These are phyloP conservation scores for Sequoiadendron giganteum DNA, from an alignment of 75 land plant species.

Conservation along the genomic window DNA sequence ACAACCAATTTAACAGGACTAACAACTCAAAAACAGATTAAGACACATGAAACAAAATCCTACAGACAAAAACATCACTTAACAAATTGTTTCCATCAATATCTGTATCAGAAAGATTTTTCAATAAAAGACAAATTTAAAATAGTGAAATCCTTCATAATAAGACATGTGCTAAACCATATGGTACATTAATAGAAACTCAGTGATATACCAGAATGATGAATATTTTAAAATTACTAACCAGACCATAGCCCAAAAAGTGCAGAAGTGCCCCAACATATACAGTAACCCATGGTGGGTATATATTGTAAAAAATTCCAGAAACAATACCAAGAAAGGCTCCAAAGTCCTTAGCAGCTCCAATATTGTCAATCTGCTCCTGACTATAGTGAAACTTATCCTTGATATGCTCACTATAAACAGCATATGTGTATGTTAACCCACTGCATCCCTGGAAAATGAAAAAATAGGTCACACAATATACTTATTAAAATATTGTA, in stretches of 20 bases:
- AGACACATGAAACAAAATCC: background rate
- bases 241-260: conserved; percentile 34
- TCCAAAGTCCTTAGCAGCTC: conserved; percentile 57
- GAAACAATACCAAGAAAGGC: conserved; percentile 33
- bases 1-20: background rate
- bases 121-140: background rate
- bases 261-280: conserved; percentile 37
- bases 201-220: background rate
- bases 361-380: conserved; percentile 43
- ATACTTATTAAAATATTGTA: background rate
- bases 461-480: conserved; percentile 1
- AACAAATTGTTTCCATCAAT: background rate
- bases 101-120: background rate
- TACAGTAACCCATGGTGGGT: conserved; percentile 42
- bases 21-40: background rate
- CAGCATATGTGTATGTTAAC: conserved; percentile 47
- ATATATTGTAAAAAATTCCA: conserved; percentile 37
- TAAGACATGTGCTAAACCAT: background rate
- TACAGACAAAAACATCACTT: background rate
- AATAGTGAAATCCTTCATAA: background rate
- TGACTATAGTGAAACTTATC: conserved; percentile 30
- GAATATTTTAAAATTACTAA: background rate
- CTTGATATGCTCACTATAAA: conserved; percentile 49
- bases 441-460: conserved; percentile 38
- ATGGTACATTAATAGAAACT: background rate